Evolutionary conservation across 352 stramenopile genomes (phyloP), one percentile per base, ranked within the genome.

Genomic region (Phytophthora meadii): DNA sequence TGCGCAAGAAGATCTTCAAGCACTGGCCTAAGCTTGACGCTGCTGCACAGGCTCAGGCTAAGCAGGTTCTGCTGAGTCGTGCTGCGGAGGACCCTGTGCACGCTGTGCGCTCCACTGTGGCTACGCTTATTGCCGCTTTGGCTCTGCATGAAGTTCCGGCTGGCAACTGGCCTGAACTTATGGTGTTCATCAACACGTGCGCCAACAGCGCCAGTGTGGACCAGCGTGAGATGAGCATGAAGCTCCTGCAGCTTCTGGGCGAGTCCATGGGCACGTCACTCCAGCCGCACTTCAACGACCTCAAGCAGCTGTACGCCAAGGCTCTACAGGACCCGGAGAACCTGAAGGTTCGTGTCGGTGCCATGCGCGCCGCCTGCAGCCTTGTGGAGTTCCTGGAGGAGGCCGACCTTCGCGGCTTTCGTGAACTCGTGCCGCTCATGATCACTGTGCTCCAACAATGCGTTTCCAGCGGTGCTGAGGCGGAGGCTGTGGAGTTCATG

Each of bases 1-100:
- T 99, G 42, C 92, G 94, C 61, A 98, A 98, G 80, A 96, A 97
- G 68, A 88, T 99, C 44, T 79, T 92, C 53, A 93, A 95, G 70
- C 93, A 98, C 74, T 98, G 96, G 79, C 71, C 81, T 24, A 97
- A 96, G 70, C 89, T 98, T 54, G 91, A 98, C 73, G 76, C 64
- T 2, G 50, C 76, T 2, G 89, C 82, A 24, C 91, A 96, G 71
- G 72, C 71, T 2, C 74, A 81, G 12, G 77, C 98, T 61, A 98
- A 98, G 73, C 75, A 93, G 68, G 82, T 90, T 72, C 73, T 99
- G 37, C 81, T 98, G 1, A 56, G 60, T 30, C 87, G 94, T 53
- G 76, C 96, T 36, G 83, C 81, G 28, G 86, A 92, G 47, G 94
- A 99, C 76, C 82, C 87, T 3, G 86, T 93, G 48, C 78, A 93